Evolutionary conservation across 2,329 filamentous ascomycete genomes (phyloP).

Genomic region (Botrytis pseudocinerea): DNA sequence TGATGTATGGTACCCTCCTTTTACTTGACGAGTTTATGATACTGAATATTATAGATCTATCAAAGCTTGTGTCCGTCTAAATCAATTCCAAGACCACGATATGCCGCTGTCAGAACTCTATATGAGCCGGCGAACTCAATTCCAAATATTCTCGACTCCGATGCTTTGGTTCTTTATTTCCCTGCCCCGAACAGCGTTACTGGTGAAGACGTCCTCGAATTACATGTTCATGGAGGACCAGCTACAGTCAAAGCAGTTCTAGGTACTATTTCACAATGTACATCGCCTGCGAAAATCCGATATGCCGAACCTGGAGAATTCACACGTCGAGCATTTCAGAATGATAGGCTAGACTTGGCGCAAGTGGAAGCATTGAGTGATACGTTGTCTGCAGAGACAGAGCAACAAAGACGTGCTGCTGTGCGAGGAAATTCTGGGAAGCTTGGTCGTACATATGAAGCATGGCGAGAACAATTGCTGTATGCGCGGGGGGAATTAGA

Average conservation of each 20-base stretch:
- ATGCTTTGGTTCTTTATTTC: constrained; percentile 71
- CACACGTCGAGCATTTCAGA: constrained; percentile 86
- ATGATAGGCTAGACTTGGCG: constrained; percentile 79
- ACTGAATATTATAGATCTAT: constrained; percentile 56
- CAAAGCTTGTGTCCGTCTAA: constrained; percentile 58
- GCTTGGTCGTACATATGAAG: constrained; percentile 75
- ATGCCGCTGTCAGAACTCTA: constrained; percentile 73
- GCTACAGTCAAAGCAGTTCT: constrained; percentile 88
- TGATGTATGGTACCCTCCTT: constrained; percentile 50
- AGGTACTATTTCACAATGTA: constrained; percentile 66
- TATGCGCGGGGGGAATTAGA: constrained; percentile 88
- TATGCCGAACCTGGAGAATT: constrained; percentile 97
- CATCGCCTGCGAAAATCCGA: constrained; percentile 53
- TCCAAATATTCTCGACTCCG: constrained; percentile 59
- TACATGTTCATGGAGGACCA: constrained; percentile 90
- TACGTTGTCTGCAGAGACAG: constrained; percentile 70
- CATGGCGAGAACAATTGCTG: constrained; percentile 75
- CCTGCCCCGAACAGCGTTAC: constrained; percentile 80
- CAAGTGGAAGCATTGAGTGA: constrained; percentile 73
- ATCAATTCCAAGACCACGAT: constrained; percentile 56
- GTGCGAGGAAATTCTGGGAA: constrained; percentile 73
- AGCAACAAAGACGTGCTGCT: constrained; percentile 87
- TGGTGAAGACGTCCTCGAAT: constrained; percentile 86
- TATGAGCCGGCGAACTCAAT: constrained; percentile 55
- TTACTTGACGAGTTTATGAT: constrained; percentile 15